phyloP scores from a whole-genome alignment of 345 rosid genomes.

The Eucalyptus melliodora region DNA sequence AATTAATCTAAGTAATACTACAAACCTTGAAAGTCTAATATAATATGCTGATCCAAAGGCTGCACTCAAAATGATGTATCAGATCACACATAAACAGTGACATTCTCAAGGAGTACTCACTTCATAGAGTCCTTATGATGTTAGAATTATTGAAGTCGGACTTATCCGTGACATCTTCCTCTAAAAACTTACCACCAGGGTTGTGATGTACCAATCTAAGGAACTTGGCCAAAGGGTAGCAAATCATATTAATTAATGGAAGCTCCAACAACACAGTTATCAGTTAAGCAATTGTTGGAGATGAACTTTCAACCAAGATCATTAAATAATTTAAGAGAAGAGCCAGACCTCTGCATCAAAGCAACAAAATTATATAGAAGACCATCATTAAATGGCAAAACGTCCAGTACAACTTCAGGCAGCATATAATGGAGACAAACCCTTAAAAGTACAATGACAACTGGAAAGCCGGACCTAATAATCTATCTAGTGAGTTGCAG shows the following conservation, averaged over 20 bases:
- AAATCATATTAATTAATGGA: not conserved
- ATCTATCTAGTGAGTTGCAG: constrained; percentile 21
- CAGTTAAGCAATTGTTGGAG: not conserved
- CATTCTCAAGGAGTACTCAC: not conserved
- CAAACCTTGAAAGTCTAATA: not conserved
- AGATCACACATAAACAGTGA: not conserved
- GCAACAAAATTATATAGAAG: not conserved
- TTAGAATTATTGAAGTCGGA: not conserved
- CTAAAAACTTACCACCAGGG: not conserved
- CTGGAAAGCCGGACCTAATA: not conserved
- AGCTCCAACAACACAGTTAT: not conserved
- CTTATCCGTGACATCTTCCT: not conserved
- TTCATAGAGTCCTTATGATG: not conserved
- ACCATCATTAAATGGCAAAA: not conserved
- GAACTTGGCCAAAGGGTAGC: not conserved
- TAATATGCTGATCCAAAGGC: not conserved
- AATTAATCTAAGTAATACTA: not conserved
- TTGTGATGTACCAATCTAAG: not conserved
- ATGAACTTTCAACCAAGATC: not conserved
- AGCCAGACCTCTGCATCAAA: not conserved
- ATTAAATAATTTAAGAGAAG: not conserved
- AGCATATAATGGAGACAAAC: not conserved
- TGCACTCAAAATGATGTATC: not conserved
- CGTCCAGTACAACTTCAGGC: constrained; percentile 6
- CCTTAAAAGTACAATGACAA: not conserved